These are phyloP conservation scores for Naganishia cerealis DNA, from an alignment of 1,284 basidiomycete species.

Conservation along the genomic window DNA sequence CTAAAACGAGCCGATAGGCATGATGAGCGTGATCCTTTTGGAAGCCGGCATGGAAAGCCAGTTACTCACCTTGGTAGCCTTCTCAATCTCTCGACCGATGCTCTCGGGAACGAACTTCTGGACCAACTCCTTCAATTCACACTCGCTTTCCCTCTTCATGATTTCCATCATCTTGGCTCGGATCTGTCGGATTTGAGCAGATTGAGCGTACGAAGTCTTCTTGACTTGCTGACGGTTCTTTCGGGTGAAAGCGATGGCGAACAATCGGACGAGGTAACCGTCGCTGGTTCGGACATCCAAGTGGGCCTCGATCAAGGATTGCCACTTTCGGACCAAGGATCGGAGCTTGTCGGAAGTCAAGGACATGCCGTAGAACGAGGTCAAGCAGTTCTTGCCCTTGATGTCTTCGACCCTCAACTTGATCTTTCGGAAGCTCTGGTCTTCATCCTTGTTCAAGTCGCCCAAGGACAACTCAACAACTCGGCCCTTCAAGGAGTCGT, in stretches of 20 bases:
- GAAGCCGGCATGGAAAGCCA: background rate
- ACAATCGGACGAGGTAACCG: conserved; percentile 97
- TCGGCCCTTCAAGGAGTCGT: conserved; percentile 96
- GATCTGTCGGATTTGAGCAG: conserved; percentile 93
- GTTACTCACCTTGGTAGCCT: conserved; percentile 65
- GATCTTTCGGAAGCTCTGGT: conserved; percentile 99
- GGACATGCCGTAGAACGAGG: conserved; percentile 99
- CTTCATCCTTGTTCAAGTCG: conserved; percentile 99
- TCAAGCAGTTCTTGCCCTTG: conserved; percentile 93
- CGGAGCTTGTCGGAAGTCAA: conserved; percentile 99
- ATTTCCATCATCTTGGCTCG: conserved; percentile 99
- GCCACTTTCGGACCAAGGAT: conserved; percentile 99
- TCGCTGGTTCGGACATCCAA: conserved; percentile 99
- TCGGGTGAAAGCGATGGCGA: conserved; percentile 99
- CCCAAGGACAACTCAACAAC: conserved; percentile 94
- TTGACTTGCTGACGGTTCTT: conserved; percentile 93
- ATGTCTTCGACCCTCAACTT: conserved; percentile 96
- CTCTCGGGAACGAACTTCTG: conserved; percentile 99
- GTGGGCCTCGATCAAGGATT: conserved; percentile 96
- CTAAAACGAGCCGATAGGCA: conserved; percentile 51
- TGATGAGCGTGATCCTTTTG: background rate
- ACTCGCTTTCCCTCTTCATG: conserved; percentile 93
- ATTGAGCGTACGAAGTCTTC: conserved; percentile 98
- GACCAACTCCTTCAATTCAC: conserved; percentile 95
- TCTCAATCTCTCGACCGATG: conserved; percentile 99